Percentiles rank a stretch among this genome's conserved stretches.
Conservation (phyloP, 306 rosid genomes). For the Quercus berberidifolia region DNA sequence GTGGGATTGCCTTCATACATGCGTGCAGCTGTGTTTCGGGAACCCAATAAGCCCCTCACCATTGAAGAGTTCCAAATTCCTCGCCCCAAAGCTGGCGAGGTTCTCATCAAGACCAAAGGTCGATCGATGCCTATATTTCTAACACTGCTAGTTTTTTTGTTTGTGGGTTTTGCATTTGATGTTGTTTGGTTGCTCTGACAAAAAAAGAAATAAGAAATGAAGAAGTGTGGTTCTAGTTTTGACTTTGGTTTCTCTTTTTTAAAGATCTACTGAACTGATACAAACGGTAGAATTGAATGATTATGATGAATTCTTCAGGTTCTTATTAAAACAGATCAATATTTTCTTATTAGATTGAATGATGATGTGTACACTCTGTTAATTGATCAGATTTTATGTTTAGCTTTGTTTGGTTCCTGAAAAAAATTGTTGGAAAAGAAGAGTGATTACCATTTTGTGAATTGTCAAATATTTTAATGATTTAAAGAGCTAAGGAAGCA, state of each 20-base stretch:
- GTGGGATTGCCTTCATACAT: conserved; percentile 64
- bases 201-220: background rate
- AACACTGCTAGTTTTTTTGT: background rate
- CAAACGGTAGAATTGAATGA: background rate
- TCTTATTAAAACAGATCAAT: background rate
- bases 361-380: background rate
- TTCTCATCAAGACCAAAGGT: conserved; percentile 88
- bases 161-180: background rate
- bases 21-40: conserved; percentile 82
- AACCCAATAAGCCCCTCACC: conserved; percentile 80
- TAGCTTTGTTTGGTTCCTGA: background rate
- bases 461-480: background rate
- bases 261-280: background rate
- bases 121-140: no score
- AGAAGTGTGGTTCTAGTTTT: background rate
- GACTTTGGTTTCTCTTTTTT: background rate
- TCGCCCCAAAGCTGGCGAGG: conserved; percentile 82
- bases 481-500: background rate
- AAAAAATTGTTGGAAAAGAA: background rate
- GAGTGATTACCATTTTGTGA: background rate
- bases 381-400: background rate
- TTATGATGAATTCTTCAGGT: background rate
- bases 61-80: conserved; percentile 82
- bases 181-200: background rate
- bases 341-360: background rate